Percentiles rank a stretch among this genome's conserved stretches.
phyloP scores from a whole-genome alignment of 768 basidiomycete species.

The Clavulina sp. region DNA sequence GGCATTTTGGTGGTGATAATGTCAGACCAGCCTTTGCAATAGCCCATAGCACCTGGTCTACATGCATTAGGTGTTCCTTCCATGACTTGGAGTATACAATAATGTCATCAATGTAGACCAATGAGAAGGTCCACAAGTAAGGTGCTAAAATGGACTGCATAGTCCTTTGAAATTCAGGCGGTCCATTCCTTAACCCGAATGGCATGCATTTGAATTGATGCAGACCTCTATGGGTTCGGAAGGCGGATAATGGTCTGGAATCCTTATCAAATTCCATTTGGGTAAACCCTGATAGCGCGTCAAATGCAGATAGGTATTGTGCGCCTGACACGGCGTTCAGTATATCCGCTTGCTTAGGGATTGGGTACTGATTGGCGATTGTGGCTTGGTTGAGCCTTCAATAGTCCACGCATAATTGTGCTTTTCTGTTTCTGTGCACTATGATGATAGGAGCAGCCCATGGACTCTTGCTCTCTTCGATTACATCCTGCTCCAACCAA shows the following conservation, averaged over 20 bases:
- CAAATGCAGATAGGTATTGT: slow-evolving; percentile 21
- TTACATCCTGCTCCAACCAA: slow-evolving; percentile 23
- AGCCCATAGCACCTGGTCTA: slow-evolving; percentile 12
- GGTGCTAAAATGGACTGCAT: slow-evolving; percentile 24
- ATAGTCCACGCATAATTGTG: no score
- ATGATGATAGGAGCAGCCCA: slow-evolving; percentile 20
- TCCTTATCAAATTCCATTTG: slow-evolving; percentile 20
- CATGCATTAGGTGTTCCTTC: slow-evolving; percentile 18
- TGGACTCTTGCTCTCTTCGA: slow-evolving; percentile 25
- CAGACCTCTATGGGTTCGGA: slow-evolving; percentile 24
- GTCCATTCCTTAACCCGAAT: slow-evolving; percentile 23
- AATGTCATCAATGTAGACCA: no score
- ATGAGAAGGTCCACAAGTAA: no score
- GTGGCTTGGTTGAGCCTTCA: no score
- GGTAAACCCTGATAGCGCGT: slow-evolving; percentile 25
- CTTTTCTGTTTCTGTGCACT: no score
- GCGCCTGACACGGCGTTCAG: slow-evolving; percentile 19
- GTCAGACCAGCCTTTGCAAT: slow-evolving; percentile 22
- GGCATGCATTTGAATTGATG: slow-evolving; percentile 28
- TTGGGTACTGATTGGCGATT: not conserved
- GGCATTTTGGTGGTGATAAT: slow-evolving; percentile 21
- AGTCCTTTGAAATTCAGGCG: slow-evolving; percentile 24
- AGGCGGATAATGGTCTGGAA: slow-evolving; percentile 22
- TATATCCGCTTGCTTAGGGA: slow-evolving; percentile 10
- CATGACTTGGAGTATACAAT: no score